Percentiles rank a stretch among this genome's conserved stretches.
Conservation (phyloP, 2,329 filamentous ascomycete genomes). For the Albifimbria verrucaria region DNA sequence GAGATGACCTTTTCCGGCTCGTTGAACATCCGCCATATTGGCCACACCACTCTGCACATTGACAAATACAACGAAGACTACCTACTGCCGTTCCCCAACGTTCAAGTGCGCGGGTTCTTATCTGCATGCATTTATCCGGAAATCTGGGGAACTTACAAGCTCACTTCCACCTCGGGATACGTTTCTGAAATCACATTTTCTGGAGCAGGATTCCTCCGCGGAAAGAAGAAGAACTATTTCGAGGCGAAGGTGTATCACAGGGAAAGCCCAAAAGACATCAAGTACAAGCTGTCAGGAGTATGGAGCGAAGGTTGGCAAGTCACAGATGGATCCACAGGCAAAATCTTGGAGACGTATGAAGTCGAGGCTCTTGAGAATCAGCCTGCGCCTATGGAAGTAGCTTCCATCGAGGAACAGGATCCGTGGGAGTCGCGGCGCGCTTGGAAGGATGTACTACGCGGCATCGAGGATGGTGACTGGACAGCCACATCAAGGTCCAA, state of each 20-base stretch:
- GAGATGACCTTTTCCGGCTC: constrained; percentile 49
- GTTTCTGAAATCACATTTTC: constrained; percentile 45
- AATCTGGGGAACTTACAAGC: constrained; percentile 40
- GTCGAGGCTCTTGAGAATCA: background rate
- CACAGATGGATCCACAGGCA: background rate
- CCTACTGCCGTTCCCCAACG: constrained; percentile 44
- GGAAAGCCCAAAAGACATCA: constrained; percentile 21
- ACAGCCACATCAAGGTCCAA: background rate
- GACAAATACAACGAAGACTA: constrained; percentile 47
- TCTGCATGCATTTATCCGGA: constrained; percentile 47
- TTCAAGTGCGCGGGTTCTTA: constrained; percentile 45
- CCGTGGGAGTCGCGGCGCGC: background rate
- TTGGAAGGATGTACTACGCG: background rate
- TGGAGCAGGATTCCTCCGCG: constrained; percentile 38
- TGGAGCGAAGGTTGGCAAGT: constrained; percentile 19
- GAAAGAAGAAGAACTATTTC: constrained; percentile 38
- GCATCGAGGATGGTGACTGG: background rate
- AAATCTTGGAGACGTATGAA: background rate
- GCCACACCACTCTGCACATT: constrained; percentile 47
- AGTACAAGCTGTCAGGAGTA: constrained; percentile 12
- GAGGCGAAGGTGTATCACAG: constrained; percentile 38
- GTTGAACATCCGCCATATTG: constrained; percentile 48
- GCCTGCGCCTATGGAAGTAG: constrained; percentile 2
- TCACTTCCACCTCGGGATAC: constrained; percentile 42
- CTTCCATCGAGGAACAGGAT: background rate